Percentiles rank a stretch among this genome's conserved stretches.
phyloP scores from a whole-genome alignment of 1,139 yeast genomes.

The Suhomyces bribrorum region DNA sequence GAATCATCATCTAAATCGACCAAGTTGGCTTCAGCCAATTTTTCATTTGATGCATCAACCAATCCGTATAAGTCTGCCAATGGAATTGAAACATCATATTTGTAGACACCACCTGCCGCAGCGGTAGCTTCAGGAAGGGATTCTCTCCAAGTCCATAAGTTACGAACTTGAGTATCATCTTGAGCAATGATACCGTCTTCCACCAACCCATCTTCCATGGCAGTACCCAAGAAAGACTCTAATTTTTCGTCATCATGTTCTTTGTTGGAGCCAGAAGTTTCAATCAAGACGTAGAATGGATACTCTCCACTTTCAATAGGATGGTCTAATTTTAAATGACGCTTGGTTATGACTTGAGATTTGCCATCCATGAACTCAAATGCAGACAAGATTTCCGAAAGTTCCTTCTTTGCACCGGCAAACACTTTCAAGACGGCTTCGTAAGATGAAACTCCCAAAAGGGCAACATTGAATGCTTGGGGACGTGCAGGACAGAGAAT shows the following conservation, averaged over 20 bases:
- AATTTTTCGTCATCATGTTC: constrained; percentile 80
- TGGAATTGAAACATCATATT: constrained; percentile 93
- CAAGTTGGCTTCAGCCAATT: constrained; percentile 57
- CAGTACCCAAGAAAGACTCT: constrained; percentile 76
- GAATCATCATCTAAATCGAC: constrained; percentile 64
- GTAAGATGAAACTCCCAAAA: constrained; percentile 78
- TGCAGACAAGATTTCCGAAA: constrained; percentile 86
- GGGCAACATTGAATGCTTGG: constrained; percentile 81
- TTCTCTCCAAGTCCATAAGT: constrained; percentile 96
- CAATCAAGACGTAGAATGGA: constrained; percentile 88
- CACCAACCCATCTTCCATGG: constrained; percentile 82
- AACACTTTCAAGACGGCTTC: constrained; percentile 83
- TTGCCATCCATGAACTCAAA: constrained; percentile 91
- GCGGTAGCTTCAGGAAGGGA: constrained; percentile 87
- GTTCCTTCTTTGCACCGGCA: constrained; percentile 73
- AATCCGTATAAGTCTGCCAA: constrained; percentile 74
- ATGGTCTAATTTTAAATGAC: constrained; percentile 56
- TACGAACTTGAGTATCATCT: constrained; percentile 81
- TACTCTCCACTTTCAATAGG: constrained; percentile 76
- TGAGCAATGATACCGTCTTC: constrained; percentile 94
- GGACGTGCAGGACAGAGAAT: constrained; percentile 93
- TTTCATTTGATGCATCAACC: constrained; percentile 69
- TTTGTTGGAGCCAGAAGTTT: constrained; percentile 89
- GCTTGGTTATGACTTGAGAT: constrained; percentile 66
- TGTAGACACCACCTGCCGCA: constrained; percentile 89